Evolutionary conservation across 1,284 basidiomycete genomes (phyloP), one percentile per base, ranked within the genome.

Genomic region (Naganishia sp.): DNA sequence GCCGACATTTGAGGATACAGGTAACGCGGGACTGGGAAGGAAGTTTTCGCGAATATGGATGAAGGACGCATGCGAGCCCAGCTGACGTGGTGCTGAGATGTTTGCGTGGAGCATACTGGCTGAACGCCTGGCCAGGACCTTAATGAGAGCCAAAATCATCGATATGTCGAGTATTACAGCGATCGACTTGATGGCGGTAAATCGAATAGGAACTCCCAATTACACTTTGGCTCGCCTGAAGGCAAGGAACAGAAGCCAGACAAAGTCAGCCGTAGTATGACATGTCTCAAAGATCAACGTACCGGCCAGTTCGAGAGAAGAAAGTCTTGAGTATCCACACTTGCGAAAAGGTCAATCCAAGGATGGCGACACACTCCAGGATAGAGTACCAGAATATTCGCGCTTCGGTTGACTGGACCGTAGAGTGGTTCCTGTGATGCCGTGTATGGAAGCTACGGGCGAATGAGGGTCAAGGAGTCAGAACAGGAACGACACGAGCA

Each of bases 301-400:
- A 83, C 76, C 90, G 85, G 46, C 90, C 90, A 6, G 90, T 91
- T 76, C 88, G 87, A 42, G 90, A 92, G 81, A 94, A 94, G 87
- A 94, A 94, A 25, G 90, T 94, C 79, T 94, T 92, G 43, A 94
- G 84, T 55, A 94, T 83, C 77, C 92, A 94, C 28, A 94, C 90
- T 80, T 94, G 92, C 66, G 89, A 79, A 15, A 79, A 60, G 9
- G 92, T 90, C 89, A 94, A 94, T 39, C 83, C 86, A 67, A 92
- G 83, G 61, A 94, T 84, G 9, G 84, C 89, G 43, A 88, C 64
- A 57, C 86, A 88, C 81, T 94, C 91, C 41, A 91, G 79, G 2
- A 91, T 81, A 1, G 87, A 89, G 73, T 93, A 94, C 92, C 92
- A 95, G 81, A 94, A 94, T 66, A 95, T 83, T 45, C 90, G 61